Evolutionary conservation across 2,329 filamentous ascomycete species (phyloP).

Genomic region (Ceratocystis eucalypticola): DNA sequence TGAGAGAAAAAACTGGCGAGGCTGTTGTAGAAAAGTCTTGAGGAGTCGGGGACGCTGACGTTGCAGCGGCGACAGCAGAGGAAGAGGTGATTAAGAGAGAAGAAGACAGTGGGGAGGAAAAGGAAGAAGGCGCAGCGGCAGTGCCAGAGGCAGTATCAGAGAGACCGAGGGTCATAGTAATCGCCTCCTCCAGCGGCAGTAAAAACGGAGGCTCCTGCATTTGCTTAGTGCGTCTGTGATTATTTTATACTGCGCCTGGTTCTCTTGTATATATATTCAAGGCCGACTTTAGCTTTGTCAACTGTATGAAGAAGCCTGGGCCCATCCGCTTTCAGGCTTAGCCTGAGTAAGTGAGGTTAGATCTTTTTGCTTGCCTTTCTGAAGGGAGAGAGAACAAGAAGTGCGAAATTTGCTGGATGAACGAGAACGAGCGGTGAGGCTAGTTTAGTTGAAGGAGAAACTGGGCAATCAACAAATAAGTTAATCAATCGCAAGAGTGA

Average conservation of each 20-base stretch:
- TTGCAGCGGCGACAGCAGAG: not conserved
- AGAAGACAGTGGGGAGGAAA: constrained; percentile 5
- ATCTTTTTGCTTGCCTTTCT: too few species aligned
- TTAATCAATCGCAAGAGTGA: not conserved
- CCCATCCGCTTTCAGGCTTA: constrained; percentile 6
- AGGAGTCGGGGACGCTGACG: not conserved
- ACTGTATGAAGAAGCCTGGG: not conserved
- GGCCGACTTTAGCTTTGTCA: too few species aligned
- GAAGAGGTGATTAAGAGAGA: not conserved
- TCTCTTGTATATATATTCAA: too few species aligned
- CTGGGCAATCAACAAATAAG: not conserved
- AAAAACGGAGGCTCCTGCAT: constrained; percentile 12
- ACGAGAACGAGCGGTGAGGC: not conserved
- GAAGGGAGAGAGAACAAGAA: too few species aligned
- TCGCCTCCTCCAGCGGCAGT: constrained; percentile 6
- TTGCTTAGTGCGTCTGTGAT: not conserved
- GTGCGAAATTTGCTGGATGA: too few species aligned
- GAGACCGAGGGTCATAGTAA: constrained; percentile 5
- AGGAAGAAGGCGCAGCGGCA: constrained; percentile 4
- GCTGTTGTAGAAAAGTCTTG: not conserved
- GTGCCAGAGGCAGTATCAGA: constrained; percentile 11
- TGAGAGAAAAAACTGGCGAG: constrained; percentile 15
- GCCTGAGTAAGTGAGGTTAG: not conserved
- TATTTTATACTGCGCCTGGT: not conserved
- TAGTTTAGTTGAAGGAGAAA: not conserved